phyloP scores from a whole-genome alignment of 176 grass and related monocot species.

The Triticum aestivum region DNA sequence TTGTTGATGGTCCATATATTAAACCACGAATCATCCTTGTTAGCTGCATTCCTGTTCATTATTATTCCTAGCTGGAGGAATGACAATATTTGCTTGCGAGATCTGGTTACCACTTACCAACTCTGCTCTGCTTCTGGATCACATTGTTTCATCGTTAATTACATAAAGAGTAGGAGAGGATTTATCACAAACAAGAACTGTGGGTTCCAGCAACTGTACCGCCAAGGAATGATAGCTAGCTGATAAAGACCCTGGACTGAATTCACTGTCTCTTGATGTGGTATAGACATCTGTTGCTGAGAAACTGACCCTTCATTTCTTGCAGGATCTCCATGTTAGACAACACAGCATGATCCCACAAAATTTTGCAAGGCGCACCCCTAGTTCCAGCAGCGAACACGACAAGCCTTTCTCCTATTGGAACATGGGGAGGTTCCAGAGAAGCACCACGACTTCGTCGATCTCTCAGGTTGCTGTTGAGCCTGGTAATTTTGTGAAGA shows the following conservation, averaged over 20 bases:
- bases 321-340: conserved; percentile 45
- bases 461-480: conserved; percentile 10
- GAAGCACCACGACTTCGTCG: conserved; percentile 46
- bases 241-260: conserved; percentile 2
- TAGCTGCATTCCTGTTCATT: background rate
- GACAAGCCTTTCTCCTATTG: conserved; percentile 74
- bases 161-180: background rate
- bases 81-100: background rate
- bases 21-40: background rate
- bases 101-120: conserved; percentile 12
- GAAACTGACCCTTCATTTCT: background rate
- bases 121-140: background rate
- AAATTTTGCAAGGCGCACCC: conserved; percentile 31
- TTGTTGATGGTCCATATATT: background rate
- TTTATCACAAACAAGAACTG: conserved; percentile 1
- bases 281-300: background rate
- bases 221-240: conserved; percentile 21
- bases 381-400: conserved; percentile 41
- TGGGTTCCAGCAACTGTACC: background rate
- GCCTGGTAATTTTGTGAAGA: conserved; percentile 38
- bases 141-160: background rate
- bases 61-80: background rate
- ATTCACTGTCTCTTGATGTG: background rate
- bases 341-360: conserved; percentile 11
- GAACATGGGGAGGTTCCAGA: conserved; percentile 67